Evolutionary conservation across 192 early-diverging fungal species (phyloP).

Genomic region (Gigaspora rosea): DNA sequence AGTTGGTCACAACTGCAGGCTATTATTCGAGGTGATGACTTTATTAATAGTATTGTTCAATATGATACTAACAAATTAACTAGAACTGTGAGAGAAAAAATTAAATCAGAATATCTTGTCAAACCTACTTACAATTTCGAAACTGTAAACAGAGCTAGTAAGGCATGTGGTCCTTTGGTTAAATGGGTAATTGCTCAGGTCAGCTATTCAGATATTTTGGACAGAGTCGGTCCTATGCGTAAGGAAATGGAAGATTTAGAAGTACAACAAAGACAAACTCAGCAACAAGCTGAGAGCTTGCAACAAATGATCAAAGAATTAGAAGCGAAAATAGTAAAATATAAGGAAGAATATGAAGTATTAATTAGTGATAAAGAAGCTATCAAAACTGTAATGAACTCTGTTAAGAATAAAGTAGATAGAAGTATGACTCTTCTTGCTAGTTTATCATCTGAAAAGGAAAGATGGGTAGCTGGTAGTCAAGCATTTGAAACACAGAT

Average conservation of each 20-base stretch:
- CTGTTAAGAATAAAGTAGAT: conserved; percentile 90
- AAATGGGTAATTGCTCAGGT: conserved; percentile 99
- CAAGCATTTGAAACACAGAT: conserved; percentile 94
- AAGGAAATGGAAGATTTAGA: conserved; percentile 88
- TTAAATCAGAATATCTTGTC: conserved; percentile 75
- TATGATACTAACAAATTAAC: conserved; percentile 93
- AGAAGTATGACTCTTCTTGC: conserved; percentile 84
- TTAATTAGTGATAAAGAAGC: conserved; percentile 90
- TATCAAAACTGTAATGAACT: conserved; percentile 91
- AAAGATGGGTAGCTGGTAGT: conserved; percentile 89
- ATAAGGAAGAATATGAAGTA: conserved; percentile 97
- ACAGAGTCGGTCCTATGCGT: conserved; percentile 93
- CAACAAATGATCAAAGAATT: conserved; percentile 80
- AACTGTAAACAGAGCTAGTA: conserved; percentile 92
- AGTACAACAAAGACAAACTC: conserved; percentile 69
- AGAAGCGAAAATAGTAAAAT: conserved; percentile 84
- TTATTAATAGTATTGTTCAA: conserved; percentile 95
- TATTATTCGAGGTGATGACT: conserved; percentile 93
- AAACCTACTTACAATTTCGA: conserved; percentile 94
- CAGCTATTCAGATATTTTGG: conserved; percentile 87
- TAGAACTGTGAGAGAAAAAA: conserved; percentile 71
- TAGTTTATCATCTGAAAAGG: conserved; percentile 89
- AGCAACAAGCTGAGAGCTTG: conserved; percentile 69
- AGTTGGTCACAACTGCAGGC: conserved; percentile 92
- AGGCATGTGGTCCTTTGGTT: conserved; percentile 97